Conservation (phyloP, 2,329 filamentous ascomycete species). For the Botrytis porri region DNA sequence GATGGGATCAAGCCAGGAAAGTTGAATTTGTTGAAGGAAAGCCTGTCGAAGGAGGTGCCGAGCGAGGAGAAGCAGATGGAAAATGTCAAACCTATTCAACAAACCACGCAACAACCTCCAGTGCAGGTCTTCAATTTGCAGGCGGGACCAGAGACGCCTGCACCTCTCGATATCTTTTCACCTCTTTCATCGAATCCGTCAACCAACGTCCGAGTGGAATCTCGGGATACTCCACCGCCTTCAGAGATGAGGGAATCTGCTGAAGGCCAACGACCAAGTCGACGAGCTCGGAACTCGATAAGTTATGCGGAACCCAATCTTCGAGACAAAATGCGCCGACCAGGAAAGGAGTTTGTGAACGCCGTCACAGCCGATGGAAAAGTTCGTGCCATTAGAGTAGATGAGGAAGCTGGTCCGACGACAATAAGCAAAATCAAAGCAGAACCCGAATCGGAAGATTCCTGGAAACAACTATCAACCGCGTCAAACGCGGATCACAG, state of each 20-base stretch:
- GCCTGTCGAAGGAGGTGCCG: slow-evolving; percentile 24
- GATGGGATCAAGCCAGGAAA: slow-evolving; percentile 45
- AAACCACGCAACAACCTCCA: background rate
- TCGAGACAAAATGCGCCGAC: slow-evolving; percentile 78
- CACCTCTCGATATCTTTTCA: slow-evolving; percentile 44
- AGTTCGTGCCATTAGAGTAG: slow-evolving; percentile 32
- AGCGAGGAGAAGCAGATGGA: slow-evolving; percentile 6
- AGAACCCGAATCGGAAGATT: slow-evolving; percentile 35
- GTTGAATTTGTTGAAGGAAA: slow-evolving; percentile 34
- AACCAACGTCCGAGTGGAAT: slow-evolving; percentile 29
- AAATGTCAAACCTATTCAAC: background rate
- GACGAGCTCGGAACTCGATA: slow-evolving; percentile 64
- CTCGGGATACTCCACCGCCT: slow-evolving; percentile 58
- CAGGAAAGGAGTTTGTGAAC: slow-evolving; percentile 72
- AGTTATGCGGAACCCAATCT: slow-evolving; percentile 83
- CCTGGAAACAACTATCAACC: slow-evolving; percentile 34
- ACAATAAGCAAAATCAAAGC: slow-evolving; percentile 30
- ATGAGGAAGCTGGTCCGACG: slow-evolving; percentile 26
- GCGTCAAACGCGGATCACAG: slow-evolving; percentile 35
- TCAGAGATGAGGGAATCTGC: slow-evolving; percentile 53
- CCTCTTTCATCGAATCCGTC: slow-evolving; percentile 50
- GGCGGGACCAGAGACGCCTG: slow-evolving; percentile 39
- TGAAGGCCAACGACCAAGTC: slow-evolving; percentile 61
- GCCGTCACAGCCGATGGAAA: slow-evolving; percentile 67
- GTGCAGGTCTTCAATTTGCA: slow-evolving; percentile 37